phyloP scores from a whole-genome alignment of 2,329 filamentous ascomycete genomes.

The Hypoxylon sp. region DNA sequence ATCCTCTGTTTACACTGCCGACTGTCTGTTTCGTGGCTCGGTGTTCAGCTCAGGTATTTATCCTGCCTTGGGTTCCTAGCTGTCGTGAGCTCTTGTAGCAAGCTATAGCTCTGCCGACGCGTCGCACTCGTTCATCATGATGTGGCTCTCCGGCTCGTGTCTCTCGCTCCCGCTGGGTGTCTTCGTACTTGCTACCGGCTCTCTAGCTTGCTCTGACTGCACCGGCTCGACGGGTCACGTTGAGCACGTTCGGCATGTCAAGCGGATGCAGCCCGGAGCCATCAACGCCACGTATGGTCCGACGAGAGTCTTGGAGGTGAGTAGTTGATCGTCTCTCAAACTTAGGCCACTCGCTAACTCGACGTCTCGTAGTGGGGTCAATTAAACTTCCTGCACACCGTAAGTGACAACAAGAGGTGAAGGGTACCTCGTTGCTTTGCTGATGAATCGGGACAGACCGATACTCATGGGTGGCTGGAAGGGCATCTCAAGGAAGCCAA shows the following conservation, averaged over 20 bases:
- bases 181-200: constrained; percentile 2
- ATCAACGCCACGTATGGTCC: constrained; percentile 53
- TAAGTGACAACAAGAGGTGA: constrained; percentile 33
- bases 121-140: background rate
- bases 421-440: background rate
- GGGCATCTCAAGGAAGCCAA: constrained; percentile 68
- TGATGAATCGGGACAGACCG: constrained; percentile 51
- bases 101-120: background rate
- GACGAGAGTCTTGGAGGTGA: constrained; percentile 54
- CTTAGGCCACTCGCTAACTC: constrained; percentile 3
- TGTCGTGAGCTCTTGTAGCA: constrained; percentile 5
- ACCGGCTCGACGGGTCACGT: constrained; percentile 52
- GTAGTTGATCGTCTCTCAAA: no score
- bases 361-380: constrained; percentile 61
- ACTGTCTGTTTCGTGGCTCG: background rate
- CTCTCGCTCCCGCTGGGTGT: constrained; percentile 13
- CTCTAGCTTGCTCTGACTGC: constrained; percentile 52
- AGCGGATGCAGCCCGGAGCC: constrained; percentile 58
- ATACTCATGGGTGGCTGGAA: constrained; percentile 68
- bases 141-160: constrained; percentile 17
- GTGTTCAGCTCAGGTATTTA: constrained; percentile 5
- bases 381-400: constrained; percentile 67
- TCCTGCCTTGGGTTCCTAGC: background rate
- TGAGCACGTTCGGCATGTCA: constrained; percentile 56
- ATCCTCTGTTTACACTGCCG: background rate